These are phyloP conservation scores for Cymodocea nodosa DNA, from an alignment of 116 monocot species.

Conservation along the genomic window DNA sequence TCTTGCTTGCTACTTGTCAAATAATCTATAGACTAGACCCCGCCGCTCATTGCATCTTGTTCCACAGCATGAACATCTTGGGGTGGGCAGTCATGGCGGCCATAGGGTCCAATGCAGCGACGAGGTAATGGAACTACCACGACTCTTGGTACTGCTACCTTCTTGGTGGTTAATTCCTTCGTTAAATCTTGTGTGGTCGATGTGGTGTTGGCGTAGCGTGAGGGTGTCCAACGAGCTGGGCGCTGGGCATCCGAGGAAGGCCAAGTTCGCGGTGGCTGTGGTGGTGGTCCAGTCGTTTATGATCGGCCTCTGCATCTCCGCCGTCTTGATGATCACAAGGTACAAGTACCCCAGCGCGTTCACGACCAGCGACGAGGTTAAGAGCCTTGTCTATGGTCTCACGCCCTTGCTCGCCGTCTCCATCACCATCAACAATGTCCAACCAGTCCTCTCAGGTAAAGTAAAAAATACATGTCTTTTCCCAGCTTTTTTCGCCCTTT, in stretches of 20 bases:
- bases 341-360: slow-evolving; percentile 36
- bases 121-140: background rate
- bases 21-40: no score
- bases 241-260: slow-evolving; percentile 38
- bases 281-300: slow-evolving; percentile 27
- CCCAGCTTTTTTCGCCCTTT: no score
- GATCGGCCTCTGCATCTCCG: slow-evolving; percentile 30
- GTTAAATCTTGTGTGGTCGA: no score
- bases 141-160: background rate
- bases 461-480: background rate
- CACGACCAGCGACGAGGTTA: slow-evolving; percentile 30
- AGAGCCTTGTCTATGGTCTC: slow-evolving; percentile 31
- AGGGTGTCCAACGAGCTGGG: slow-evolving; percentile 71
- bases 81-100: slow-evolving; percentile 17
- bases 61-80: slow-evolving; percentile 12
- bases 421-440: slow-evolving; percentile 58
- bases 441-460: slow-evolving; percentile 61
- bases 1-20: background rate
- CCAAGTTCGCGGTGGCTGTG: slow-evolving; percentile 41
- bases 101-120: slow-evolving; percentile 12
- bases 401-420: slow-evolving; percentile 43
- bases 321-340: slow-evolving; percentile 20
- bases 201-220: slow-evolving; percentile 22
- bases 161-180: background rate
- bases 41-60: no score